phyloP scores from a whole-genome alignment of 1,139 yeast genomes.

The Entelexis paramagnoliae region DNA sequence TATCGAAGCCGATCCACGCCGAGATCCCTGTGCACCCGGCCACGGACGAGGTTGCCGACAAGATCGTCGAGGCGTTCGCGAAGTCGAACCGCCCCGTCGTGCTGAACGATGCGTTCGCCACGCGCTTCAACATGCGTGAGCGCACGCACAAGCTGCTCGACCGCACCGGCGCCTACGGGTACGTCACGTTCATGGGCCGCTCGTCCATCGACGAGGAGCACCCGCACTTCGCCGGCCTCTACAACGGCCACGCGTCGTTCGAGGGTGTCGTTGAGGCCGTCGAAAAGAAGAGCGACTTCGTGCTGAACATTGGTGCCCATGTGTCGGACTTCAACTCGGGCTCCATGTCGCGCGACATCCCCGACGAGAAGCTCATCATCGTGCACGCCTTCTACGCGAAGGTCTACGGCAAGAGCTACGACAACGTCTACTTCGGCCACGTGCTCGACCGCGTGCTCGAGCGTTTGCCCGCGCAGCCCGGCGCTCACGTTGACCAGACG shows the following conservation, averaged over 20 bases:
- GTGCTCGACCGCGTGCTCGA: conserved; percentile 40
- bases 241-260: conserved; percentile 44
- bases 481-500: conserved; percentile 26
- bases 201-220: conserved; percentile 53
- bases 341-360: conserved; percentile 34
- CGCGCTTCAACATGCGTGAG: conserved; percentile 35
- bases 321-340: conserved; percentile 38
- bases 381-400: conserved; percentile 40
- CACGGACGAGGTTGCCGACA: conserved; percentile 34
- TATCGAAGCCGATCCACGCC: conserved; percentile 26
- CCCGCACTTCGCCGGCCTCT: conserved; percentile 53
- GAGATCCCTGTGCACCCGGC: conserved; percentile 27
- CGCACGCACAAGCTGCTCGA: conserved; percentile 39
- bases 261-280: conserved; percentile 37
- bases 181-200: conserved; percentile 43
- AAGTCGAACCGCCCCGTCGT: conserved; percentile 48
- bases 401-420: conserved; percentile 35
- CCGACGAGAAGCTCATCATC: conserved; percentile 31
- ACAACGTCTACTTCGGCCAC: conserved; percentile 40
- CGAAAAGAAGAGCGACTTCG: conserved; percentile 31
- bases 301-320: conserved; percentile 36
- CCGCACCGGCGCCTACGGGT: conserved; percentile 38
- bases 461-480: conserved; percentile 33
- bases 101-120: conserved; percentile 54
- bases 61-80: conserved; percentile 44